phyloP scores from a whole-genome alignment of 352 stramenopile species.

The Saprolegnia diclina region DNA sequence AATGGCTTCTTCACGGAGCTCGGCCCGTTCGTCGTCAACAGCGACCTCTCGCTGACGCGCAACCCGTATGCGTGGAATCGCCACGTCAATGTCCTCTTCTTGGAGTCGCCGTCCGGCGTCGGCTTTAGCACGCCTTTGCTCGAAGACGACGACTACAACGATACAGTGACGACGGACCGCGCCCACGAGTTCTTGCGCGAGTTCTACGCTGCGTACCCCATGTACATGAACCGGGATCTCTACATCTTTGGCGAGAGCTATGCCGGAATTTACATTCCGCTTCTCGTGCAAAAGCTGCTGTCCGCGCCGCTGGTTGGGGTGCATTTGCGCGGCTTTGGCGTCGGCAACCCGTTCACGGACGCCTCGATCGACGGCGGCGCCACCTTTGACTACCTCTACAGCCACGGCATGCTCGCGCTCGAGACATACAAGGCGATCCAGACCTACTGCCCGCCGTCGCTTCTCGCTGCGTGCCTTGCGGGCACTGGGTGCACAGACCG shows the following conservation, averaged over 20 bases:
- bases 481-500: background rate
- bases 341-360: slow-evolving; percentile 42
- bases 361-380: slow-evolving; percentile 9
- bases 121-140: slow-evolving; percentile 25
- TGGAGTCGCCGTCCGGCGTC: slow-evolving; percentile 19
- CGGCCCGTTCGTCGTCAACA: slow-evolving; percentile 19
- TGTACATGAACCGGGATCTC: slow-evolving; percentile 40
- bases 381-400: slow-evolving; percentile 27
- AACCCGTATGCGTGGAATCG: slow-evolving; percentile 28
- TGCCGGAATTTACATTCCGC: slow-evolving; percentile 34
- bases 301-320: background rate
- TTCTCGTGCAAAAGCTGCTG: slow-evolving; percentile 14
- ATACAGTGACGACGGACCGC: background rate
- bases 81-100: slow-evolving; percentile 18
- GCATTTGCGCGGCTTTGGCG: slow-evolving; percentile 51
- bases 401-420: slow-evolving; percentile 30
- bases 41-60: slow-evolving; percentile 19
- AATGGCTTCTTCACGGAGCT: slow-evolving; percentile 47
- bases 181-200: slow-evolving; percentile 27
- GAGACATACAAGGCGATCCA: slow-evolving; percentile 34
- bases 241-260: slow-evolving; percentile 36
- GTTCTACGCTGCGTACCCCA: slow-evolving; percentile 55
- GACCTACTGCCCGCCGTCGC: slow-evolving; percentile 4
- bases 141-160: slow-evolving; percentile 33
- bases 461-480: slow-evolving; percentile 36